Evolutionary conservation across 768 basidiomycete species (phyloP).

Genomic region (Russula sp.): DNA sequence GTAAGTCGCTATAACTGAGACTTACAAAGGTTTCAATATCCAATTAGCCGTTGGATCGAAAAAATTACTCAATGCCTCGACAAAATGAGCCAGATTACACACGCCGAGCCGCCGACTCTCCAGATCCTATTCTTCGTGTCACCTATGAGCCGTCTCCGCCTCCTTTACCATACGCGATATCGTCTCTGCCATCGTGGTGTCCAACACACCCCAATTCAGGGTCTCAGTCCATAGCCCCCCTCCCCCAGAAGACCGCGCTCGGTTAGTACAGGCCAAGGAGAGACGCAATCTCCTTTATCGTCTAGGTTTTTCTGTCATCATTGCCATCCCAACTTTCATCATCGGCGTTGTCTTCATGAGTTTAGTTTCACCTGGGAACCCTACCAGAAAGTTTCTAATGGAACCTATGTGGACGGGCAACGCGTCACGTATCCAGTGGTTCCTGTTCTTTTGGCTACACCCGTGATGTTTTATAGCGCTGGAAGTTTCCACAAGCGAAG

Average conservation of each 20-base stretch:
- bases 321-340: constrained; percentile 75
- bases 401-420: constrained; percentile 62
- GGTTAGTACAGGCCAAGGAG: constrained; percentile 57
- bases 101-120: constrained; percentile 41
- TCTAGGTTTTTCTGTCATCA: constrained; percentile 54
- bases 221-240: constrained; percentile 50
- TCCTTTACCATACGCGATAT: constrained; percentile 65
- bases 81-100: constrained; percentile 41
- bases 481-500: constrained; percentile 54
- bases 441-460: constrained; percentile 65
- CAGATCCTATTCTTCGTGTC: constrained; percentile 48
- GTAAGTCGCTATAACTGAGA: constrained; percentile 39
- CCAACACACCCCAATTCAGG: constrained; percentile 45
- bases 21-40: constrained; percentile 12
- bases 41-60: constrained; percentile 50
- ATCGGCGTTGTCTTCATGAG: constrained; percentile 76
- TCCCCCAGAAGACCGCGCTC: constrained; percentile 58
- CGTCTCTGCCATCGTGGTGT: constrained; percentile 44
- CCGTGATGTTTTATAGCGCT: constrained; percentile 67
- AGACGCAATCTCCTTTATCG: constrained; percentile 50
- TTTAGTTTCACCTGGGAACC: constrained; percentile 49
- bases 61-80: constrained; percentile 47
- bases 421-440: constrained; percentile 56
- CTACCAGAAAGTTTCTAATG: constrained; percentile 51
- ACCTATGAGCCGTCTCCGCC: constrained; percentile 53